These are phyloP conservation scores for Penicillium bialowiezense DNA, from an alignment of 495 filamentous ascomycete species.

Conservation along the genomic window DNA sequence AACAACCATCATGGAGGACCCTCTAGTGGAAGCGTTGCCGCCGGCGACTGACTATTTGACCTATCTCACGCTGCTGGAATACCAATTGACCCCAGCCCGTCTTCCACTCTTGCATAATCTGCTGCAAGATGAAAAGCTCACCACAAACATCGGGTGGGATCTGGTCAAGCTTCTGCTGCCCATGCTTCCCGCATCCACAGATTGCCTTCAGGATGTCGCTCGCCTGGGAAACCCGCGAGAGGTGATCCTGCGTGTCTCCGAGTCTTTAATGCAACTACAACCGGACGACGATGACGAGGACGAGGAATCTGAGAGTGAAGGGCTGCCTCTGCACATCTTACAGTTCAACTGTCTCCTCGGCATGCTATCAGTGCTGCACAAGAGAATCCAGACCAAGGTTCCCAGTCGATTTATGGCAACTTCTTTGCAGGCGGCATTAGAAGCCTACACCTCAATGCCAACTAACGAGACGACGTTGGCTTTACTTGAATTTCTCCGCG, in stretches of 20 bases:
- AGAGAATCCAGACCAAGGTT: conserved; percentile 82
- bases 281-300: conserved; percentile 51
- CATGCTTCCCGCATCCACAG: conserved; percentile 64
- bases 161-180: conserved; percentile 81
- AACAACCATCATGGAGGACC: conserved; percentile 31
- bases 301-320: conserved; percentile 24
- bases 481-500: conserved; percentile 71
- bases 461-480: conserved; percentile 67
- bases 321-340: conserved; percentile 27
- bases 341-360: conserved; percentile 75
- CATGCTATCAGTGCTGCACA: conserved; percentile 82
- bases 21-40: conserved; percentile 53
- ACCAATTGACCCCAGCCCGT: conserved; percentile 73
- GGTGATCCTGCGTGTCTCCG: conserved; percentile 84
- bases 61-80: conserved; percentile 84
- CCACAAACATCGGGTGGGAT: conserved; percentile 95
- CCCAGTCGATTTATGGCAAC: conserved; percentile 93
- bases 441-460: conserved; percentile 58
- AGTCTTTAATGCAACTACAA: conserved; percentile 61
- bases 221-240: conserved; percentile 88
- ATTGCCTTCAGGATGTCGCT: conserved; percentile 76
- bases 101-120: conserved; percentile 74
- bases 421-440: conserved; percentile 72
- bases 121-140: conserved; percentile 78
- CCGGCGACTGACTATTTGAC: conserved; percentile 80